Conservation (phyloP, 176 grass and related monocot species). For the Areca catechu region DNA sequence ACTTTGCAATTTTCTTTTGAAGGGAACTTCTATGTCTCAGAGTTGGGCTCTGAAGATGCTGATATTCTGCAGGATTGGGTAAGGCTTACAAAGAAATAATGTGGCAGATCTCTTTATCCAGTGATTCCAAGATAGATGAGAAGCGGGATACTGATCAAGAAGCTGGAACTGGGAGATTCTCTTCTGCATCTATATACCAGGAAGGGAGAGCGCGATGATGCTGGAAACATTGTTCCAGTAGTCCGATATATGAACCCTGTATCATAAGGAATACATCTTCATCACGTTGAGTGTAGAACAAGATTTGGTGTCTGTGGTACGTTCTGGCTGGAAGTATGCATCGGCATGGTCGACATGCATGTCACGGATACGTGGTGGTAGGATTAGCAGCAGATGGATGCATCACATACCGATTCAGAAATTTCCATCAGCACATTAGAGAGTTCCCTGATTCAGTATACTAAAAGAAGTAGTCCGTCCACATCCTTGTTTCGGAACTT, state of each 20-base stretch:
- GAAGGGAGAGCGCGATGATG: slow-evolving; percentile 70
- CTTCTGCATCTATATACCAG: slow-evolving; percentile 26
- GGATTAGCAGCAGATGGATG: slow-evolving; percentile 40
- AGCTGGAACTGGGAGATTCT: slow-evolving; percentile 34
- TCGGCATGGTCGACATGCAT: slow-evolving; percentile 46
- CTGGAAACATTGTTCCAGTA: slow-evolving; percentile 28
- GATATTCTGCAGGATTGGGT: slow-evolving; percentile 54
- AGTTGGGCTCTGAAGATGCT: slow-evolving; percentile 48
- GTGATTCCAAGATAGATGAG: slow-evolving; percentile 34
- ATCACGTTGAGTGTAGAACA: slow-evolving; percentile 51
- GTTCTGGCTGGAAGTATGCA: slow-evolving; percentile 54
- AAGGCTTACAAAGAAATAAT: slow-evolving; percentile 54
- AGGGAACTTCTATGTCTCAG: slow-evolving; percentile 49
- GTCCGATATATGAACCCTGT: slow-evolving; percentile 35
- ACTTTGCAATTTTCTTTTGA: slow-evolving; percentile 59
- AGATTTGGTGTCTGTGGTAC: slow-evolving; percentile 50
- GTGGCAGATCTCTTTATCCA: slow-evolving; percentile 62
- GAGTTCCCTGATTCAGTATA: slow-evolving; percentile 29
- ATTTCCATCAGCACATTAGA: slow-evolving; percentile 32
- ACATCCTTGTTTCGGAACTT: slow-evolving; percentile 48
- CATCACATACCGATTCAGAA: slow-evolving; percentile 38
- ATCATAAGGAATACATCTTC: slow-evolving; percentile 29
- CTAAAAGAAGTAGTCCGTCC: slow-evolving; percentile 28
- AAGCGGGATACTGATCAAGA: slow-evolving; percentile 29
- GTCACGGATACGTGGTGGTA: slow-evolving; percentile 48